Percentiles rank a stretch among this genome's conserved stretches.
phyloP scores from a whole-genome alignment of 2,329 filamentous ascomycete species.

The Calonectria pseudoreteaudii region DNA sequence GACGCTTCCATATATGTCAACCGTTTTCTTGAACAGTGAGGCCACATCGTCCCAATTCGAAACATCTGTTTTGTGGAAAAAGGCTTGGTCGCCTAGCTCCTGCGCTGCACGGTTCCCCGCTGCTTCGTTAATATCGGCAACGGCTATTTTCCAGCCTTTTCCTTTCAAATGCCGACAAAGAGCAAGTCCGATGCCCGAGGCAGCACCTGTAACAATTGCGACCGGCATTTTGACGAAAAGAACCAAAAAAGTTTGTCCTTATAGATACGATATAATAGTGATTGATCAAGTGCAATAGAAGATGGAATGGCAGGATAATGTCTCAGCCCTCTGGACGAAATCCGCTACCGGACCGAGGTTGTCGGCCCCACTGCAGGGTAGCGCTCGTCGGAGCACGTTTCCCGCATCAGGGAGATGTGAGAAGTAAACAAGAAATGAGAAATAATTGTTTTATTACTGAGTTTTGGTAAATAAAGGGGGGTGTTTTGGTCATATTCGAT shows the following conservation, averaged over 20 bases:
- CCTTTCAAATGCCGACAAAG: not conserved
- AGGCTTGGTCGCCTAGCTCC: conserved; percentile 8
- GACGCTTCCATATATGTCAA: conserved; percentile 1
- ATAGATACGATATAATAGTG: not conserved
- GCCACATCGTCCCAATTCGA: conserved; percentile 9
- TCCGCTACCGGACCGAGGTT: not conserved
- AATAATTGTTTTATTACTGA: not conserved
- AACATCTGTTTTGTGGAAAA: conserved; percentile 20
- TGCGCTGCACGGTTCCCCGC: conserved; percentile 5
- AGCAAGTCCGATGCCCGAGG: not conserved
- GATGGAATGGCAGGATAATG: not conserved
- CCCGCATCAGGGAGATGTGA: not conserved
- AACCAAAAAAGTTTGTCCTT: too few species aligned
- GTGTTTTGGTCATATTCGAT: too few species aligned
- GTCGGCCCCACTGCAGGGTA: not conserved
- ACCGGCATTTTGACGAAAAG: conserved; percentile 17
- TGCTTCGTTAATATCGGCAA: conserved; percentile 1
- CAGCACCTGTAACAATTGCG: conserved; percentile 1
- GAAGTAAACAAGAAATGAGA: not conserved
- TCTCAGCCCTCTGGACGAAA: not conserved
- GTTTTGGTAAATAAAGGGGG: not conserved
- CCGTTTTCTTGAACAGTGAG: conserved; percentile 12
- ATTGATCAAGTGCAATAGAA: not conserved
- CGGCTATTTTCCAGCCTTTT: not conserved
- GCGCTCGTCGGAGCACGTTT: not conserved